Conservation (phyloP, 225 moss, liverwort and hornwort species). For the Bryum argenteum region DNA sequence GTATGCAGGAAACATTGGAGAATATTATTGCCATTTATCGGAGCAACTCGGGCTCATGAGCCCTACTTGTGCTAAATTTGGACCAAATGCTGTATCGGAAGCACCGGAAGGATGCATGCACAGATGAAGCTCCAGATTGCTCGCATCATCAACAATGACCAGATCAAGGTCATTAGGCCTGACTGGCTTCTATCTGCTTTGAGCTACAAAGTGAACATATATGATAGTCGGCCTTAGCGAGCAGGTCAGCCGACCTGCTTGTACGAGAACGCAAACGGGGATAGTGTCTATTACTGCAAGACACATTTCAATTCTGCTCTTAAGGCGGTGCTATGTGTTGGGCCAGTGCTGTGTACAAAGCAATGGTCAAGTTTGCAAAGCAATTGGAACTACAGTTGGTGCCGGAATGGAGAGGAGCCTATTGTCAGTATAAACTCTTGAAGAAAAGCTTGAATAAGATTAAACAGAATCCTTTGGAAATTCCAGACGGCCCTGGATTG, state of each 20-base stretch:
- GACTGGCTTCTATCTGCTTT: slow-evolving; percentile 25
- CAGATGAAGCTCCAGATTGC: slow-evolving; percentile 31
- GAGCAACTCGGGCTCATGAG: slow-evolving; percentile 26
- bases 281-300: slow-evolving; percentile 28
- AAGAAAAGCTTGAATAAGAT: slow-evolving; percentile 75
- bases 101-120: slow-evolving; percentile 4
- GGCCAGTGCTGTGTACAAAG: slow-evolving; percentile 31
- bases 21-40: slow-evolving; percentile 5
- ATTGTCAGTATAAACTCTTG: slow-evolving; percentile 71
- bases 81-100: slow-evolving; percentile 22
- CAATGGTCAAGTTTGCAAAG: slow-evolving; percentile 89
- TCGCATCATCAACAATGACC: slow-evolving; percentile 17
- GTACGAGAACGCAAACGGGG: slow-evolving; percentile 16
- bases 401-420: slow-evolving; percentile 86
- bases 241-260: slow-evolving; percentile 58
- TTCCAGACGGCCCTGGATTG: slow-evolving; percentile 56
- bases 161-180: slow-evolving; percentile 31
- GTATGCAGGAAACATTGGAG: slow-evolving; percentile 27
- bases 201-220: slow-evolving; percentile 31
- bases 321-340: slow-evolving; percentile 41
- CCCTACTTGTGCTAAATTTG: slow-evolving; percentile 12
- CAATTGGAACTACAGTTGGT: slow-evolving; percentile 73
- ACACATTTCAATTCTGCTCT: slow-evolving; percentile 26
- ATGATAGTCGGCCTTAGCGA: slow-evolving; percentile 58
- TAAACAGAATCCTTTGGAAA: slow-evolving; percentile 53